Conservation (phyloP, 2,329 filamentous ascomycete species). For the Massarina eburnea region DNA sequence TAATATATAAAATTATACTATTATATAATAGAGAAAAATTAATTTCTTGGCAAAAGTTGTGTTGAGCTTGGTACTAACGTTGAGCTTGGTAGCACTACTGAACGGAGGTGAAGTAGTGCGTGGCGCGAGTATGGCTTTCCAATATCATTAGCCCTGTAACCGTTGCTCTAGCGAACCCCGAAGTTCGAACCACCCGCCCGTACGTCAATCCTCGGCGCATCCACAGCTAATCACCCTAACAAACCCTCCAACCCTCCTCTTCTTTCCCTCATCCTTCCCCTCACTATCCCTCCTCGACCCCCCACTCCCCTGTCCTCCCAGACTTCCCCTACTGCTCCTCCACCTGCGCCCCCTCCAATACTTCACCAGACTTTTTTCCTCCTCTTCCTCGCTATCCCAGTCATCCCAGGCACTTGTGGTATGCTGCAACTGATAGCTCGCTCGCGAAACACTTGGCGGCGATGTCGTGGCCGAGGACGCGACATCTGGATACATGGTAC, state of each 20-base stretch:
- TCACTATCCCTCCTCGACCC: slow-evolving; percentile 7
- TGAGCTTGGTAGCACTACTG: no score
- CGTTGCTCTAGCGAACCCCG: no score
- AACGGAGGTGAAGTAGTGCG: no score
- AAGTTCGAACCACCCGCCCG: no score
- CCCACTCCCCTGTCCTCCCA: slow-evolving; percentile 1
- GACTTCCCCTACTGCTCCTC: slow-evolving; percentile 18
- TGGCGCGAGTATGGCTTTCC: no score
- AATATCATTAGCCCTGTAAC: no score
- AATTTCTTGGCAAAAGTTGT: no score
- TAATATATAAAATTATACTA: no score
- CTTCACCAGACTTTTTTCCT: slow-evolving; percentile 32
- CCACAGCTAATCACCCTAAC: slow-evolving; percentile 39
- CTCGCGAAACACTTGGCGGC: slow-evolving; percentile 19
- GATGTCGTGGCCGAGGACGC: slow-evolving; percentile 13
- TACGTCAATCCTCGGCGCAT: slow-evolving; percentile 11
- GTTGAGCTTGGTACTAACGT: no score
- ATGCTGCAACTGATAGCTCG: slow-evolving; percentile 30
- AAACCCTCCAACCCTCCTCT: slow-evolving; percentile 28
- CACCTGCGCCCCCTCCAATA: slow-evolving; percentile 24
- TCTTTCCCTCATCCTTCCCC: slow-evolving; percentile 9
- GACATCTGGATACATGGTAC: slow-evolving; percentile 23
- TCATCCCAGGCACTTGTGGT: slow-evolving; percentile 40
- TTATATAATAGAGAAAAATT: no score
- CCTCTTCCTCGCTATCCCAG: slow-evolving; percentile 37